Percentiles rank a stretch among this genome's conserved stretches.
These are phyloP conservation scores for Salix dunnii DNA, from an alignment of 345 rosid species.

Conservation along the genomic window DNA sequence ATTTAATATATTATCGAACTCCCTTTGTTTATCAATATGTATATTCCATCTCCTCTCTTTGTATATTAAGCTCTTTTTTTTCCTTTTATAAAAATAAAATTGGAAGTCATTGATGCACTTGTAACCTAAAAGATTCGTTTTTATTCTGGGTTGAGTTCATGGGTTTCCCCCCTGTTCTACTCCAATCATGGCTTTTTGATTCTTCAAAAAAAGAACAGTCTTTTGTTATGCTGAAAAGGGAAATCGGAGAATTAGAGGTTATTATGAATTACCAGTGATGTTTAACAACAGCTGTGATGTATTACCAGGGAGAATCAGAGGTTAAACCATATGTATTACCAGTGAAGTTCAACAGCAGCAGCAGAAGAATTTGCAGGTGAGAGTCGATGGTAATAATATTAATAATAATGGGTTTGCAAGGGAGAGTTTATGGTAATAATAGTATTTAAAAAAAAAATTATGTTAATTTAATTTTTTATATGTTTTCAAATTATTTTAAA, in stretches of 20 bases:
- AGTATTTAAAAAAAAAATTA: too few relatives aligned
- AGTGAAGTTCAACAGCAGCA: slow-evolving; percentile 41
- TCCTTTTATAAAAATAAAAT: background rate
- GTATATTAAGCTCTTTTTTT: too few relatives aligned
- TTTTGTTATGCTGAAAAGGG: slow-evolving; percentile 40
- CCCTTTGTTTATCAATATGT: too few relatives aligned
- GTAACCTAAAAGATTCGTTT: background rate
- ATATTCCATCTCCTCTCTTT: too few relatives aligned
- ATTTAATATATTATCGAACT: too few relatives aligned
- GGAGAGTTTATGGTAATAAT: too few relatives aligned
- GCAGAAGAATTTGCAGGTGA: slow-evolving; percentile 17
- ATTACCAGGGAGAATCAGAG: too few relatives aligned
- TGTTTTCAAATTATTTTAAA: too few relatives aligned
- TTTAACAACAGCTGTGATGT: too few relatives aligned
- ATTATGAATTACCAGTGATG: slow-evolving; percentile 25
- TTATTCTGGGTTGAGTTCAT: background rate
- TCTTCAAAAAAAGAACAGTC: slow-evolving; percentile 24
- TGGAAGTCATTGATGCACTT: background rate
- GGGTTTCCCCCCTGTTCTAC: slow-evolving; percentile 5
- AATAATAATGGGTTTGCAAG: slow-evolving; percentile 30
- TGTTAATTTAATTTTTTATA: too few relatives aligned
- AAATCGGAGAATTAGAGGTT: slow-evolving; percentile 34
- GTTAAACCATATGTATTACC: too few relatives aligned
- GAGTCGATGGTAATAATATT: background rate
- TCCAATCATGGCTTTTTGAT: slow-evolving; percentile 3